Evolutionary conservation across 2,329 filamentous ascomycete species (phyloP).

Genomic region (Amphichorda felina): DNA sequence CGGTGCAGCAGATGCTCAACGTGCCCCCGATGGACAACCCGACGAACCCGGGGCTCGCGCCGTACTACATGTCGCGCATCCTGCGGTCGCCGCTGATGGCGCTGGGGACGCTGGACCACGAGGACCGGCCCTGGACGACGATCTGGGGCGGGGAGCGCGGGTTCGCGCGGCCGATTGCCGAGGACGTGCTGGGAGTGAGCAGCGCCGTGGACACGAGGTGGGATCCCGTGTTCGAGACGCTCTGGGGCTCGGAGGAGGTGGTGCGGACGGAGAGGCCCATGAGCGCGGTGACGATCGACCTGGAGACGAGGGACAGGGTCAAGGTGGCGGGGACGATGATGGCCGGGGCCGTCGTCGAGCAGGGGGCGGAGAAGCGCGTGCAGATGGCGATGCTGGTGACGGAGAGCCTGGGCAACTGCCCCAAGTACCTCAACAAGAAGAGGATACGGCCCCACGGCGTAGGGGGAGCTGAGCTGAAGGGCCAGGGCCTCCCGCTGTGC

Average conservation of each 20-base stretch:
- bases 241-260: constrained; percentile 40
- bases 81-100: constrained; percentile 55
- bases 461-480: constrained; percentile 24
- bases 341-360: constrained; percentile 42
- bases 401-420: constrained; percentile 70
- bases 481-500: constrained; percentile 30
- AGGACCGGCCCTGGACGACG: constrained; percentile 62
- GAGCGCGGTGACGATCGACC: constrained; percentile 43
- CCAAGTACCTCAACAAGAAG: constrained; percentile 77
- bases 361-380: constrained; percentile 17
- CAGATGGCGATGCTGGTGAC: constrained; percentile 57
- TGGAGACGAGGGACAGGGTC: constrained; percentile 46
- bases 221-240: constrained; percentile 58
- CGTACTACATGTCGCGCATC: constrained; percentile 48
- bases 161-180: constrained; percentile 51
- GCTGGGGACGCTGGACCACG: constrained; percentile 56
- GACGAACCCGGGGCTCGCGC: constrained; percentile 50
- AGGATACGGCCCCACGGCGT: constrained; percentile 36
- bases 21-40: constrained; percentile 52
- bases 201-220: constrained; percentile 45
- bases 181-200: constrained; percentile 51
- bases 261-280: constrained; percentile 27
- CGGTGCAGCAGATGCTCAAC: constrained; percentile 50
- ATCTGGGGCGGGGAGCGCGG: constrained; percentile 65
- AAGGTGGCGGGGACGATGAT: constrained; percentile 64